Percentiles rank a stretch among this genome's conserved stretches.
These are phyloP conservation scores for Silene coronaria DNA, from an alignment of 179 eudicot species.

Conservation along the genomic window DNA sequence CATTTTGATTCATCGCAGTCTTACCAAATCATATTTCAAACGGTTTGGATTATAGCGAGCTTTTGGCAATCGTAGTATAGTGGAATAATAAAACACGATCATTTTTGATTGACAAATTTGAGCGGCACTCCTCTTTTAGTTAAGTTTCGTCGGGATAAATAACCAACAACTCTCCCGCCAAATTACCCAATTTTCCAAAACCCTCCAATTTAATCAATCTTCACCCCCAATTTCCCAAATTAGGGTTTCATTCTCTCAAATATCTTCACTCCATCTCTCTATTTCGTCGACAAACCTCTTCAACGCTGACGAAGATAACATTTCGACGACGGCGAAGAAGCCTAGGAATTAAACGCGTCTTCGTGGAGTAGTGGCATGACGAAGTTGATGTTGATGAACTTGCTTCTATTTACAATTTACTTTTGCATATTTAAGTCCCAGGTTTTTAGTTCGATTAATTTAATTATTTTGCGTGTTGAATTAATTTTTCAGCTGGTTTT, in stretches of 20 bases:
- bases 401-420: conserved; percentile 66
- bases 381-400: conserved; percentile 70
- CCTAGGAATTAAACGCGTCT: conserved; percentile 22
- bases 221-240: conserved; percentile 15
- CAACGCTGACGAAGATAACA: conserved; percentile 37
- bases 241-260: conserved; percentile 28
- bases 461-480: background rate
- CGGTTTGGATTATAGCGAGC: too few relatives aligned
- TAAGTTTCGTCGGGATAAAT: too few relatives aligned
- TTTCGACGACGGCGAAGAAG: conserved; percentile 43
- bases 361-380: conserved; percentile 42
- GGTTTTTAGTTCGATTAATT: conserved; percentile 31
- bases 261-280: background rate
- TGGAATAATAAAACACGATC: too few relatives aligned
- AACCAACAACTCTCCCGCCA: conserved; percentile 14
- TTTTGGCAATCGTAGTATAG: too few relatives aligned
- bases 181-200: conserved; percentile 15
- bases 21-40: too few relatives aligned
- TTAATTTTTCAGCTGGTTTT: too few relatives aligned
- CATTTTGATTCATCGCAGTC: too few relatives aligned
- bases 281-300: conserved; percentile 22
- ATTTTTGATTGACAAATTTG: too few relatives aligned
- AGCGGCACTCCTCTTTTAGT: too few relatives aligned
- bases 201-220: conserved; percentile 17
- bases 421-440: conserved; percentile 77